phyloP scores from a whole-genome alignment of 495 filamentous ascomycete genomes.

The Talaromyces proteolyticus region DNA sequence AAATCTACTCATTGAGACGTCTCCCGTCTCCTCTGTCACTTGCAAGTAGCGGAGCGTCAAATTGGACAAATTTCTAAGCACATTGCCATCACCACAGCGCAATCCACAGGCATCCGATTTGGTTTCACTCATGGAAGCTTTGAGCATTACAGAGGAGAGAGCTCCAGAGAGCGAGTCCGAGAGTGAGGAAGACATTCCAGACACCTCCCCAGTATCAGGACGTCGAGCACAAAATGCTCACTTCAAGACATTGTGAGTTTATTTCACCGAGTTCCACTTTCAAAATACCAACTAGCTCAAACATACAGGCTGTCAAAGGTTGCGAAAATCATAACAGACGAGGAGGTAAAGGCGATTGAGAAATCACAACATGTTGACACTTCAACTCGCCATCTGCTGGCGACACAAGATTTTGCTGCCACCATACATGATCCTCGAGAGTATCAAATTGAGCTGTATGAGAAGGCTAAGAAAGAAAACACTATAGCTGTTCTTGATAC shows the following conservation, averaged over 20 bases:
- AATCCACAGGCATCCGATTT: too few relatives aligned
- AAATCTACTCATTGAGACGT: too few relatives aligned
- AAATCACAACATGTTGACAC: constrained; percentile 22
- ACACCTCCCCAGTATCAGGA: neutral
- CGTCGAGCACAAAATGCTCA: constrained; percentile 43
- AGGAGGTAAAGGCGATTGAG: constrained; percentile 17
- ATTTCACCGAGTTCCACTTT: too few relatives aligned
- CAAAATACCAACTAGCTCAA: constrained; percentile 9
- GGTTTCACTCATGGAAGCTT: constrained; percentile 20
- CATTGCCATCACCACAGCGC: too few relatives aligned
- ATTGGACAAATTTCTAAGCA: too few relatives aligned
- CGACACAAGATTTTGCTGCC: constrained; percentile 28
- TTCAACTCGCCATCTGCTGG: constrained; percentile 37
- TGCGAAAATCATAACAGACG: constrained; percentile 23
- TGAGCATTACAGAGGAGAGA: constrained; percentile 10
- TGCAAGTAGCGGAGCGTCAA: too few relatives aligned
- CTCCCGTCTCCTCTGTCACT: too few relatives aligned
- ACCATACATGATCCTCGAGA: constrained; percentile 69
- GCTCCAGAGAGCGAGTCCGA: neutral
- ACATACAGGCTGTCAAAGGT: constrained; percentile 35
- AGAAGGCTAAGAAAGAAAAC: constrained; percentile 79
- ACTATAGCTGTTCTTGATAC: constrained; percentile 96
- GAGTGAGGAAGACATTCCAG: neutral
- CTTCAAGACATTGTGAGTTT: constrained; percentile 50
- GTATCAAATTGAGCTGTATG: constrained; percentile 90